phyloP scores from a whole-genome alignment of 331 rosid genomes.

The Rhamnella rubrinervis region DNA sequence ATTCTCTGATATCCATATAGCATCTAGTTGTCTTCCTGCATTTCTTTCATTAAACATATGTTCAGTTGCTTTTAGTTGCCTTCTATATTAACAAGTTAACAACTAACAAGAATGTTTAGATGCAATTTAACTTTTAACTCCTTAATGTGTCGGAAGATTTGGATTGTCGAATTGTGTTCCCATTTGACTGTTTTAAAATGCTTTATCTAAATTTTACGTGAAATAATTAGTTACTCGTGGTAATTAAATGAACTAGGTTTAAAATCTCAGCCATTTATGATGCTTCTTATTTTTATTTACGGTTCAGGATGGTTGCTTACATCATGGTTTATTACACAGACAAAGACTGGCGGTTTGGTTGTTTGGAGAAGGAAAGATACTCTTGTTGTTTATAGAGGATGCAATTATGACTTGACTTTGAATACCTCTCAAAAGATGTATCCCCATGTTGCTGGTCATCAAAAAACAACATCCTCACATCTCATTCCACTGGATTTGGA shows the following conservation, averaged over 20 bases:
- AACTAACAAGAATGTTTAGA: neutral
- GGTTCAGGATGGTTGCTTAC: conserved; percentile 25
- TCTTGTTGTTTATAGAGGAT: conserved; percentile 71
- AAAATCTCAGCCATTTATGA: conserved; percentile 5
- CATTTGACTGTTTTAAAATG: neutral
- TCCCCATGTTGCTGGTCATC: conserved; percentile 22
- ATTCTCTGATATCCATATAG: neutral
- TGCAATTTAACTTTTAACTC: neutral
- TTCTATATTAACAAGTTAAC: no score
- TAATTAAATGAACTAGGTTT: neutral
- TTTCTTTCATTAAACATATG: neutral
- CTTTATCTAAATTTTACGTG: neutral
- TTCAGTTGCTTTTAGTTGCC: no score
- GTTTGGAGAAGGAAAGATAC: conserved; percentile 66
- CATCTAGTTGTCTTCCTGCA: neutral
- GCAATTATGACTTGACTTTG: conserved; percentile 32
- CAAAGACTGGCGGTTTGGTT: conserved; percentile 81
- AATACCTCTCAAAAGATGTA: conserved; percentile 26
- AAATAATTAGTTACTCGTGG: neutral
- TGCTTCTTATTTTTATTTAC: conserved; percentile 1
- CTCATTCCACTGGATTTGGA: conserved; percentile 27
- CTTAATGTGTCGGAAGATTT: conserved; percentile 6
- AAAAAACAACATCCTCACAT: conserved; percentile 21
- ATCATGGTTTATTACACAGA: conserved; percentile 41
- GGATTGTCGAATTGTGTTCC: conserved; percentile 5